Percentiles rank a stretch among this genome's conserved stretches.
phyloP scores from a whole-genome alignment of 2,329 filamentous ascomycete genomes.

The Verticillium nonalfalfae region DNA sequence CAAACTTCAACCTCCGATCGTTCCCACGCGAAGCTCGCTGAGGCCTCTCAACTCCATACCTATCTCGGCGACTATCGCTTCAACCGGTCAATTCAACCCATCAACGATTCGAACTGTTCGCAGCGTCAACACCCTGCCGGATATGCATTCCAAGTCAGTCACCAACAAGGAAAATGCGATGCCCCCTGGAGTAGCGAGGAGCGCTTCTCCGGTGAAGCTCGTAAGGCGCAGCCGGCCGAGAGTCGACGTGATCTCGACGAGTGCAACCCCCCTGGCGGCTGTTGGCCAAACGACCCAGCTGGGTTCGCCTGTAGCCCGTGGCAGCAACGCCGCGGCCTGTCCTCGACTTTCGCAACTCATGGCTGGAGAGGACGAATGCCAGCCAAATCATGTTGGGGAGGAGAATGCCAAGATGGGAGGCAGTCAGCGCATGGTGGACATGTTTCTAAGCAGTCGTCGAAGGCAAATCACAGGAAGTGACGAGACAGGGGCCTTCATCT shows the following conservation, averaged over 20 bases:
- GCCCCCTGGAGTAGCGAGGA: neutral
- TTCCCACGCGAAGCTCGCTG: neutral
- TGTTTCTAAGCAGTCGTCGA: slow-evolving; percentile 44
- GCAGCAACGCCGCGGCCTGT: neutral
- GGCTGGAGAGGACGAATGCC: neutral
- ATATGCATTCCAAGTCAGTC: neutral
- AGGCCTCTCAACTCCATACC: neutral
- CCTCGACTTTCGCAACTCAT: neutral
- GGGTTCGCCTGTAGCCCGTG: neutral
- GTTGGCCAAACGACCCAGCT: neutral
- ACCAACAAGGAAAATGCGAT: neutral
- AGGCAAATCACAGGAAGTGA: slow-evolving; percentile 31
- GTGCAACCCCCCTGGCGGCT: neutral
- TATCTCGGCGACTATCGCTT: neutral
- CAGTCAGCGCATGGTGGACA: slow-evolving; percentile 47
- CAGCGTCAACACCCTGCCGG: neutral
- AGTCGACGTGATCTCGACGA: neutral
- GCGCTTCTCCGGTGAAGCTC: slow-evolving; percentile 7
- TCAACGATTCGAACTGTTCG: neutral
- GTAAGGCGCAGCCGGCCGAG: neutral
- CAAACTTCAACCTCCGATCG: neutral
- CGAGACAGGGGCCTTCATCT: slow-evolving; percentile 26
- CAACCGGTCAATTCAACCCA: neutral
- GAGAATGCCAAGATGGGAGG: slow-evolving; percentile 29
- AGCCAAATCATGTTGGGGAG: slow-evolving; percentile 2